These are phyloP conservation scores for Suillus clintonianus DNA, from an alignment of 768 basidiomycete species.

Conservation along the genomic window DNA sequence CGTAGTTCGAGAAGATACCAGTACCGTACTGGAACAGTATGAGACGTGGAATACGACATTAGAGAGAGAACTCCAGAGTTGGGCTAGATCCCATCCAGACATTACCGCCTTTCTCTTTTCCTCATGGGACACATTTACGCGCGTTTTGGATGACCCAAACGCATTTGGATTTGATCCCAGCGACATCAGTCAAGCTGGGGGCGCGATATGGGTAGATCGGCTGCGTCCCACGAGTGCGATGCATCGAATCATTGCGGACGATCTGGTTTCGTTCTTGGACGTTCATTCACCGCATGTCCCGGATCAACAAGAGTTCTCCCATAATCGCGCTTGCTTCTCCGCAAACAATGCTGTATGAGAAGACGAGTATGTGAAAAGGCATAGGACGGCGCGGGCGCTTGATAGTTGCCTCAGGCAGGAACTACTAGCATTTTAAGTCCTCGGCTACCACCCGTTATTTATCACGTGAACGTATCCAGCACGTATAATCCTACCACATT, in stretches of 20 bases:
- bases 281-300: neutral
- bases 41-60: slow-evolving; percentile 51
- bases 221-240: slow-evolving; percentile 17
- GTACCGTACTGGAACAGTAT: neutral
- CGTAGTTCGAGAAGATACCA: neutral
- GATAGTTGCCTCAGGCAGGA: neutral
- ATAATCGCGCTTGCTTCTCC: neutral
- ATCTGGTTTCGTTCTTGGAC: slow-evolving; percentile 4
- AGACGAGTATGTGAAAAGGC: neutral
- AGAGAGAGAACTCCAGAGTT: slow-evolving; percentile 30
- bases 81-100: slow-evolving; percentile 44
- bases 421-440: neutral
- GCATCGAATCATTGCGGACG: slow-evolving; percentile 18
- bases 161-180: slow-evolving; percentile 2
- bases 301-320: neutral
- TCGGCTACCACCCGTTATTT: neutral
- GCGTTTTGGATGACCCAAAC: slow-evolving; percentile 47
- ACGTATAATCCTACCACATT: neutral
- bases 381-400: neutral
- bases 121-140: slow-evolving; percentile 45
- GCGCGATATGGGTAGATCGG: slow-evolving; percentile 23
- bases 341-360: neutral
- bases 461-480: neutral
- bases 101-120: slow-evolving; percentile 52
- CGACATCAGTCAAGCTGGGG: slow-evolving; percentile 32